Evolutionary conservation across 169 alveolate genomes (phyloP), one percentile per base, ranked within the genome.

Genomic region (Perkinsus chesapeaki): DNA sequence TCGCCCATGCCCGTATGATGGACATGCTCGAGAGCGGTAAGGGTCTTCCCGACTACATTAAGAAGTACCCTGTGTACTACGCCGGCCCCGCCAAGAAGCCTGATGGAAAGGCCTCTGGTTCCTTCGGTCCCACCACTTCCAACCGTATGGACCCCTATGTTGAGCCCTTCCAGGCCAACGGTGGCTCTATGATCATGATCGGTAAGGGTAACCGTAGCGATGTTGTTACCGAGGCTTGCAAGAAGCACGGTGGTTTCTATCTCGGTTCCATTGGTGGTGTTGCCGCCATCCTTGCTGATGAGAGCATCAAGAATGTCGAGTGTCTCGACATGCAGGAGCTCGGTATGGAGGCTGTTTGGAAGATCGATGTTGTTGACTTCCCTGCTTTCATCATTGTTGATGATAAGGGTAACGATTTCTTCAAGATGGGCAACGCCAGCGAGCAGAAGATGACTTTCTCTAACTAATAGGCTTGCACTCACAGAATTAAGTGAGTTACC

Each of bases 111-210:
- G 97, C 97, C 20, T 95, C 97, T 39, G 99, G 99, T 3, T 96
- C 98, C 10, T 97, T 97, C 91, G 99, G 99, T 0, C 99, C 99
- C 31, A 97, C 99, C 48, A 97, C 99, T 7, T 97, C 99, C 3
- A 98, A 98, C 36, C 95, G 99, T 12, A 97, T 97, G 99, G 99
- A 97, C 93, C 95, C 96, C 20, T 97, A 97, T 91, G 98, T 97
- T 20, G 96, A 94, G 38, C 73, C 92, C 20, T 95, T 97, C 93
- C 96, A 95, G 97, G 96, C 94, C 72, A 95, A 95, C 92, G 97
- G 97, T 10, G 98, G 97, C 34, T 96, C 97, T 37, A 90, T 97
- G 96, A 95, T 97, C 43, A 96, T 97, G 39, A 93, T 97, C 39
- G 98, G 97, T 31, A 97, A 97, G 95, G 98, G 98, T 9, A 97